A percentile compares a stretch with the other conserved stretches of the same genome.
Conservation (phyloP, 2,329 filamentous ascomycete species). For the Fusarium camptoceras region DNA sequence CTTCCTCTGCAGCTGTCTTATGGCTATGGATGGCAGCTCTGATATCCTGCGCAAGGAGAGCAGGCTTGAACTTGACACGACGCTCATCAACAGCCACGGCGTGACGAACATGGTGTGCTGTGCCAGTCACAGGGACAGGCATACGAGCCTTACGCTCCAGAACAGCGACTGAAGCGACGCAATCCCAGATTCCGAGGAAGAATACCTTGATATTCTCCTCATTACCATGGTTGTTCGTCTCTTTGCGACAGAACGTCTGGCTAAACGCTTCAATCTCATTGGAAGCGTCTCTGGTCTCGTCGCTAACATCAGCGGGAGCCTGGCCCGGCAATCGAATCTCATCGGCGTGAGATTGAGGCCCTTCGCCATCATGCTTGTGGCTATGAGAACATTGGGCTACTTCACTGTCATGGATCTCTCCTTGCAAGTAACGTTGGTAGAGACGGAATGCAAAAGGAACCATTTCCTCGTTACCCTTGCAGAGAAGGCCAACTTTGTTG, state of each 20-base stretch:
- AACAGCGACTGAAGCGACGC: constrained; percentile 63
- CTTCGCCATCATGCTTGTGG: constrained; percentile 1
- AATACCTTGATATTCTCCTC: constrained; percentile 60
- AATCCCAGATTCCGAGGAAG: constrained; percentile 68
- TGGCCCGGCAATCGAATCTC: constrained; percentile 36
- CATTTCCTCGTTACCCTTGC: constrained; percentile 65
- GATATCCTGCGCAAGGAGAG: constrained; percentile 59
- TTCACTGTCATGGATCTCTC: constrained; percentile 52
- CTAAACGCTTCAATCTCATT: constrained; percentile 60
- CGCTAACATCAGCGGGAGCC: constrained; percentile 39
- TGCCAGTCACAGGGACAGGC: constrained; percentile 54
- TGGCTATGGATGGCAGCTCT: constrained; percentile 38
- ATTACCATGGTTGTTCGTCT: constrained; percentile 24
- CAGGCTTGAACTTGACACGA: constrained; percentile 66
- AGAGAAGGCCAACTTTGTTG: constrained; percentile 61
- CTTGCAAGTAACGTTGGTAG: constrained; percentile 57
- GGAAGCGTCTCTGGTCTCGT: constrained; percentile 40
- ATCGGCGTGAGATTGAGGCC: neutral
- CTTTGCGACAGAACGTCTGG: constrained; percentile 60
- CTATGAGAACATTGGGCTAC: constrained; percentile 24
- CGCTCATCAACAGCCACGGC: constrained; percentile 66
- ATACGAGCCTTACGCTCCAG: constrained; percentile 54
- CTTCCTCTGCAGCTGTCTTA: constrained; percentile 46
- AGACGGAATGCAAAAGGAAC: constrained; percentile 62
- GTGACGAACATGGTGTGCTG: constrained; percentile 61